Conservation (phyloP, 2,329 filamentous ascomycete species). For the Phaeoacremonium minimum region DNA sequence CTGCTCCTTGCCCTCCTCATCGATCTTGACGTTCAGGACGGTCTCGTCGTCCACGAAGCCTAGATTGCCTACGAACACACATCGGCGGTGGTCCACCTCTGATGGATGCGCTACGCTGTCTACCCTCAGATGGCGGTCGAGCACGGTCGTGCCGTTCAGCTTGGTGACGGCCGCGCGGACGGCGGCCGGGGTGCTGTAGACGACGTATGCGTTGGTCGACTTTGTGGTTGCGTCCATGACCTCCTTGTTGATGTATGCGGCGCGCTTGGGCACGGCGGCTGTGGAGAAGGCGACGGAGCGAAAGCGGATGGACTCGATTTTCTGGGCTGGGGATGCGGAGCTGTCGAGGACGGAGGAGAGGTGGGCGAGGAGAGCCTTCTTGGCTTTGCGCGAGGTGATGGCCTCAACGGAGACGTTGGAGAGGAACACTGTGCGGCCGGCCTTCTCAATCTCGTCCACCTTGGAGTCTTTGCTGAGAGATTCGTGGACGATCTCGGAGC, state of each 20-base stretch:
- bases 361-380: slow-evolving; percentile 73
- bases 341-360: slow-evolving; percentile 68
- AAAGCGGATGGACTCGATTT: slow-evolving; percentile 88
- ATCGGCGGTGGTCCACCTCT: slow-evolving; percentile 77
- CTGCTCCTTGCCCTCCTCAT: slow-evolving; percentile 64
- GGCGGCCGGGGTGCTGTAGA: slow-evolving; percentile 73
- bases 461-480: slow-evolving; percentile 49
- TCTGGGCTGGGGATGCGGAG: slow-evolving; percentile 53
- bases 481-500: slow-evolving; percentile 49
- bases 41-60: slow-evolving; percentile 94
- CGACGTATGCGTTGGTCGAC: slow-evolving; percentile 90
- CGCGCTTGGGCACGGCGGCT: slow-evolving; percentile 78
- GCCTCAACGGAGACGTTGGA: slow-evolving; percentile 83
- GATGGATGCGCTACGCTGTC: slow-evolving; percentile 88
- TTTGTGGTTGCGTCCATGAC: slow-evolving; percentile 89
- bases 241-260: slow-evolving; percentile 87
- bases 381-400: slow-evolving; percentile 76
- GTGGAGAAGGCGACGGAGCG: slow-evolving; percentile 84
- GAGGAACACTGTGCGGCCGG: slow-evolving; percentile 84
- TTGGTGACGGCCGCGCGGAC: slow-evolving; percentile 71
- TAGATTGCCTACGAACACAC: slow-evolving; percentile 93
- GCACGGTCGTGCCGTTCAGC: slow-evolving; percentile 79
- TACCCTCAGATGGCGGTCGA: slow-evolving; percentile 84
- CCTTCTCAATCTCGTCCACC: slow-evolving; percentile 71
- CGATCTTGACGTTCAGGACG: slow-evolving; percentile 59